Conservation (phyloP, 192 early-diverging fungal species). For the Bifiguratus adelaidae region DNA sequence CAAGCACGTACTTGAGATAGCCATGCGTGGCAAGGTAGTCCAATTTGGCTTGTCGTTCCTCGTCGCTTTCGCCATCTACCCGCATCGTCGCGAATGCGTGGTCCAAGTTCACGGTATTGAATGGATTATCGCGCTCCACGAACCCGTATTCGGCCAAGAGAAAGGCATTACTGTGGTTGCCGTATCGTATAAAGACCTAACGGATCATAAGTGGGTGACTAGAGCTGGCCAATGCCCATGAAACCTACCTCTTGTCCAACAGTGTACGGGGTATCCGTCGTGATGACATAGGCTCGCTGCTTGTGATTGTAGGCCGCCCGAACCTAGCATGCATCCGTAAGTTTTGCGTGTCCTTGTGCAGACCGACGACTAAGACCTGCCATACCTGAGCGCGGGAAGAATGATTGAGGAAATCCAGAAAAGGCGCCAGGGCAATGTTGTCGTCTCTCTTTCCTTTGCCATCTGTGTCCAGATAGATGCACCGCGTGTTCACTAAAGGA, state of each 20-base stretch:
- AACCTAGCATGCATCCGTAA: conserved; percentile 15
- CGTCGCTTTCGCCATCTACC: conserved; percentile 15
- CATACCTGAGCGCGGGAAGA: conserved; percentile 38
- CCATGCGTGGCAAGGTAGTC: too few species aligned
- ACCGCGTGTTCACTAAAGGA: conserved; percentile 39
- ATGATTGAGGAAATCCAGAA: conserved; percentile 73
- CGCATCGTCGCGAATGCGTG: conserved; percentile 26
- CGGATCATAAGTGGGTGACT: not conserved
- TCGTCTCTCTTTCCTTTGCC: conserved; percentile 18
- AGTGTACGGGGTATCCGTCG: conserved; percentile 39
- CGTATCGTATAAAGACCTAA: conserved; percentile 46
- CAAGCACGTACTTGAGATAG: too few species aligned
- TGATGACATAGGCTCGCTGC: conserved; percentile 52
- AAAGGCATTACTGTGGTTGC: conserved; percentile 42
- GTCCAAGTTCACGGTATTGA: conserved; percentile 36
- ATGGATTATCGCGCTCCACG: conserved; percentile 35
- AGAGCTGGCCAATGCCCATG: too few species aligned
- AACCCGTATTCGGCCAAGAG: conserved; percentile 49
- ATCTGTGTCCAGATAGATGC: conserved; percentile 42
- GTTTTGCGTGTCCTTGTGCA: not conserved
- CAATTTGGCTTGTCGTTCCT: conserved; percentile 19
- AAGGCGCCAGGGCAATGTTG: conserved; percentile 60
- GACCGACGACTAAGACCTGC: conserved; percentile 4
- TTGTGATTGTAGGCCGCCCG: conserved; percentile 33
- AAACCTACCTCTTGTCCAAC: conserved; percentile 48